Conservation (phyloP, 768 basidiomycete genomes). For the Boletus bicolor region DNA sequence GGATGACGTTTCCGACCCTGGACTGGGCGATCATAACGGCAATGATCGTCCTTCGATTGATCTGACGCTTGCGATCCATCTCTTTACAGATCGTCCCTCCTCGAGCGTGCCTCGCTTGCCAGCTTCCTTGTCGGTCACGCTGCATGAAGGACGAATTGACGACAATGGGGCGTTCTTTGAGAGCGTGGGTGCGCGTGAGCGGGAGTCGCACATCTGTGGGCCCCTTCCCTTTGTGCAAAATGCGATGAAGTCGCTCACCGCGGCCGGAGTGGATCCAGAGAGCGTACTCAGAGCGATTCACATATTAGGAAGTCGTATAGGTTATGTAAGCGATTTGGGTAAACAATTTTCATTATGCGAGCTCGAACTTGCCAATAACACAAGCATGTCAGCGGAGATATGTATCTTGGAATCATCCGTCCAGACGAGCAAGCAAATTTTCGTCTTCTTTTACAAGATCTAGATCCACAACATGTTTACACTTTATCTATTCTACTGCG, state of each 20-base stretch:
- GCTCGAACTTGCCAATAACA: not conserved
- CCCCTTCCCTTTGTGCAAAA: slow-evolving; percentile 25
- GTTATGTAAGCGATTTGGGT: not conserved
- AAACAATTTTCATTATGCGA: not conserved
- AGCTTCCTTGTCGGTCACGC: slow-evolving; percentile 6
- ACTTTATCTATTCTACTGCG: not conserved
- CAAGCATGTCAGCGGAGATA: not conserved
- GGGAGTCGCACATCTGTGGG: slow-evolving; percentile 24
- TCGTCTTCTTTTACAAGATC: not conserved
- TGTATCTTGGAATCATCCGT: not conserved
- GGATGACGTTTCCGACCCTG: not conserved
- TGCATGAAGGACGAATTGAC: slow-evolving; percentile 21
- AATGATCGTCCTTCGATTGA: not conserved
- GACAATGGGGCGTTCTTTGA: slow-evolving; percentile 16
- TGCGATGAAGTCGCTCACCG: slow-evolving; percentile 20
- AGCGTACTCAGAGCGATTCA: slow-evolving; percentile 24
- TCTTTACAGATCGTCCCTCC: slow-evolving; percentile 12
- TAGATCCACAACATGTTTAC: not conserved
- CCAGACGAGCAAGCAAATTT: not conserved
- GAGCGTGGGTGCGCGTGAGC: slow-evolving; percentile 12
- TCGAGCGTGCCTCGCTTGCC: slow-evolving; percentile 4
- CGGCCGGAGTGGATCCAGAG: slow-evolving; percentile 24
- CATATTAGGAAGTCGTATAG: slow-evolving; percentile 15
- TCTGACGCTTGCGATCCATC: slow-evolving; percentile 15
- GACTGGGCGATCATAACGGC: not conserved